Conservation (phyloP, 2,329 filamentous ascomycete genomes). For the Aspergillus quadricinctus region DNA sequence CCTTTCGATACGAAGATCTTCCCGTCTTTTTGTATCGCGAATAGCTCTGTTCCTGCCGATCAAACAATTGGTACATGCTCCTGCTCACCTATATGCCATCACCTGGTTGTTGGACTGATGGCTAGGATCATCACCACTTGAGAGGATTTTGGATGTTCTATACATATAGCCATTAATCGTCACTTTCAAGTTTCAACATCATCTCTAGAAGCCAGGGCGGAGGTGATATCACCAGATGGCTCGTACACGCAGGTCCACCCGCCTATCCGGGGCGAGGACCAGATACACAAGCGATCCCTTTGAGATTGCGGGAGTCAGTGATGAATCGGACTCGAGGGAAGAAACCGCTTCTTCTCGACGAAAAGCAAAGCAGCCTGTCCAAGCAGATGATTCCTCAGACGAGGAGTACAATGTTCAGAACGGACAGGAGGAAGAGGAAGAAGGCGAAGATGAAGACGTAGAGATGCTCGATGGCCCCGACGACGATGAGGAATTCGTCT, state of each 20-base stretch:
- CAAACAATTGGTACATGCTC: not conserved
- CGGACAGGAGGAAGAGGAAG: conserved; percentile 17
- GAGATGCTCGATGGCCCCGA: not conserved
- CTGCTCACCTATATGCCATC: not conserved
- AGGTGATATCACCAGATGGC: conserved; percentile 15
- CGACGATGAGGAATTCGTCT: conserved; percentile 4
- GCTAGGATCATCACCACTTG: not conserved
- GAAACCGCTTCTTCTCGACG: conserved; percentile 1
- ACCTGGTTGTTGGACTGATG: not conserved
- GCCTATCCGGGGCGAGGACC: conserved; percentile 25
- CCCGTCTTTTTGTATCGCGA: not conserved
- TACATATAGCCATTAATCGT: not conserved
- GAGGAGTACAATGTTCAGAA: conserved; percentile 30
- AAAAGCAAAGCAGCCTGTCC: conserved; percentile 14
- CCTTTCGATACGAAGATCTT: not conserved
- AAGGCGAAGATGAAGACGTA: conserved; percentile 10
- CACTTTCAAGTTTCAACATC: not conserved
- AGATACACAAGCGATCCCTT: conserved; percentile 36
- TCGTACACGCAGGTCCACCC: conserved; percentile 31
- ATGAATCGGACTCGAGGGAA: conserved; percentile 17
- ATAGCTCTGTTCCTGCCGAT: not conserved
- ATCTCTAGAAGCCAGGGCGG: not conserved
- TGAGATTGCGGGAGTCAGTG: conserved; percentile 28
- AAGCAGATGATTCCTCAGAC: conserved; percentile 26
- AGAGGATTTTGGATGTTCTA: not conserved